These are phyloP conservation scores for Mallotus japonicus DNA, from an alignment of 441 rosid species.

Conservation along the genomic window DNA sequence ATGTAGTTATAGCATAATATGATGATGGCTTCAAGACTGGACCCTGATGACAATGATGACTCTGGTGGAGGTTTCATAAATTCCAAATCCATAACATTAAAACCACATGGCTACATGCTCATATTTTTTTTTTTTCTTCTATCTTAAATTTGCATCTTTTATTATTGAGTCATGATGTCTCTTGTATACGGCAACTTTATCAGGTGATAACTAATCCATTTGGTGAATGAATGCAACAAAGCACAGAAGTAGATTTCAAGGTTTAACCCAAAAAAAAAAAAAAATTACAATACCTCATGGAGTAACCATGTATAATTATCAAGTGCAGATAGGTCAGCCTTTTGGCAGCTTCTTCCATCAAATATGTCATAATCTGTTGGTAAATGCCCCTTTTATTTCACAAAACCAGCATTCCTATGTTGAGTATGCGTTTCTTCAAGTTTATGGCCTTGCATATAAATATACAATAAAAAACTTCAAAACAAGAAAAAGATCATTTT, in stretches of 20 bases:
- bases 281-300: neutral
- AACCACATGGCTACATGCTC: neutral
- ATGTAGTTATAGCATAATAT: neutral
- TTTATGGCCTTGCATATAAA: neutral
- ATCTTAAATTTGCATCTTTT: neutral
- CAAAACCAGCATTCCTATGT: neutral
- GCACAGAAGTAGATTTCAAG: neutral
- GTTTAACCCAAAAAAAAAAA: neutral
- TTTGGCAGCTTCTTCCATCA: neutral
- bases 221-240: neutral
- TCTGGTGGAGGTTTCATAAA: neutral
- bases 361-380: neutral
- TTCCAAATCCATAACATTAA: neutral
- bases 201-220: slow-evolving; percentile 3
- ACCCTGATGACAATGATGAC: slow-evolving; percentile 1
- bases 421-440: neutral
- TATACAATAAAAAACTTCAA: neutral
- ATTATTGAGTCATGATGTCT: too few species aligned
- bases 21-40: neutral
- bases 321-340: neutral
- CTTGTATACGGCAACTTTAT: neutral
- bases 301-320: neutral
- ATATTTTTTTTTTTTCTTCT: neutral
- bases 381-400: neutral
- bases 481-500: slow-evolving; percentile 2